Percentiles rank a stretch among this genome's conserved stretches.
Conservation (phyloP, 176 grass and related monocot species). For the Ananas comosus region DNA sequence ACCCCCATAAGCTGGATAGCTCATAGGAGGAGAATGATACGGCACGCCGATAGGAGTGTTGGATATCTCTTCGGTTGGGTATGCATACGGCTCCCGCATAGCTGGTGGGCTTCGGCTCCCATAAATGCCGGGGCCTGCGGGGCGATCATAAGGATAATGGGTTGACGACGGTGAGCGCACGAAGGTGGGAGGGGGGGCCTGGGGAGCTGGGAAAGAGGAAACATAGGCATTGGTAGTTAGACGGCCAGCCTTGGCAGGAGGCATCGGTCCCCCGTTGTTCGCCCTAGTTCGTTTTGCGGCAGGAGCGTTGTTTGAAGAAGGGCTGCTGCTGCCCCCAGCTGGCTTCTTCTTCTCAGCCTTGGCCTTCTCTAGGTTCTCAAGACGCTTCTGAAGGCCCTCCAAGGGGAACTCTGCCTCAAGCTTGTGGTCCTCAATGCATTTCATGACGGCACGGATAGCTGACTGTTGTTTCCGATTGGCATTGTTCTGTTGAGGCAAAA, state of each 20-base stretch:
- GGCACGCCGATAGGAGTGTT: constrained; percentile 40
- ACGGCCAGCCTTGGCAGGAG: constrained; percentile 85
- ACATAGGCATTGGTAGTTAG: constrained; percentile 54
- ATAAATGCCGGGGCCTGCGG: constrained; percentile 38
- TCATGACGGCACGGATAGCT: constrained; percentile 64
- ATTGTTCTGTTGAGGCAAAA: constrained; percentile 49
- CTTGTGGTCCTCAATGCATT: constrained; percentile 87
- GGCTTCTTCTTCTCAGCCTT: constrained; percentile 84
- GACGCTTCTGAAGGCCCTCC: constrained; percentile 60
- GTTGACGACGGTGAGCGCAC: constrained; percentile 41
- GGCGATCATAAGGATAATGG: constrained; percentile 51
- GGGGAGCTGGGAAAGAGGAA: constrained; percentile 38
- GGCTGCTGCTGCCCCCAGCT: neutral
- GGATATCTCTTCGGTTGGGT: constrained; percentile 46
- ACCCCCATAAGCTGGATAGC: constrained; percentile 46
- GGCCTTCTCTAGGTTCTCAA: constrained; percentile 77
- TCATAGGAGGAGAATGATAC: constrained; percentile 60
- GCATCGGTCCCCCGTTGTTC: constrained; percentile 68
- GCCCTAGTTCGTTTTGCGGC: constrained; percentile 68
- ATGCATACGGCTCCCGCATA: constrained; percentile 65
- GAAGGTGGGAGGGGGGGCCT: constrained; percentile 26
- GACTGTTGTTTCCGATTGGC: constrained; percentile 67
- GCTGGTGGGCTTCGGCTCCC: constrained; percentile 51
- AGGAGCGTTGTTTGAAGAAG: constrained; percentile 24
- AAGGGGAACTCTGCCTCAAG: constrained; percentile 70